Percentiles rank a stretch among this genome's conserved stretches.
These are phyloP conservation scores for Hemisphaericaspora lyxosophila DNA, from an alignment of 1,139 yeast species.

Conservation along the genomic window DNA sequence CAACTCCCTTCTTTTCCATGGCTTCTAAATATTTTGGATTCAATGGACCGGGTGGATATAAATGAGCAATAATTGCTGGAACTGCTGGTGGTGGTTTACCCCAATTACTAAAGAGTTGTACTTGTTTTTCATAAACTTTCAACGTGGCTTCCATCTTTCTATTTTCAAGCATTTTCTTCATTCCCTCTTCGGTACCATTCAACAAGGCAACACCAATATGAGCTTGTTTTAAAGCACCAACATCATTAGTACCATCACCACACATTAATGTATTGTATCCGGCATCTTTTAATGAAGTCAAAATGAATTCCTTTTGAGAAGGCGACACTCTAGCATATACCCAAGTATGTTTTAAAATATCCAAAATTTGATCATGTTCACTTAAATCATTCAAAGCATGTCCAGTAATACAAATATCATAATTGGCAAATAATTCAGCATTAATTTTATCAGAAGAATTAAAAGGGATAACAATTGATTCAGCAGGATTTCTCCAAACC, in stretches of 20 bases:
- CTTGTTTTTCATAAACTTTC: constrained; percentile 81
- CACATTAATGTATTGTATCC: constrained; percentile 97
- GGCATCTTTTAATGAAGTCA: constrained; percentile 78
- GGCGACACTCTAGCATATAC: constrained; percentile 98
- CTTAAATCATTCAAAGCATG: constrained; percentile 72
- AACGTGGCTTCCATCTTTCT: constrained; percentile 65
- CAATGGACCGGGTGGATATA: constrained; percentile 92
- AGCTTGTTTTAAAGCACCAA: constrained; percentile 98
- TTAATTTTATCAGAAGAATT: constrained; percentile 61
- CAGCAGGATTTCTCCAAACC: constrained; percentile 85
- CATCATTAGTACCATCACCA: constrained; percentile 99
- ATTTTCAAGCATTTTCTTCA: constrained; percentile 85
- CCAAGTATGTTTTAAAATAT: constrained; percentile 87
- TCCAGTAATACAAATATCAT: constrained; percentile 93
- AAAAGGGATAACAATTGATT: constrained; percentile 69
- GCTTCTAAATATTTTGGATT: constrained; percentile 90
- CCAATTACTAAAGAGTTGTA: constrained; percentile 76
- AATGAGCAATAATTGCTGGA: constrained; percentile 84
- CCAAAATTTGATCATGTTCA: constrained; percentile 64
- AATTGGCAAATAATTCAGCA: constrained; percentile 55
- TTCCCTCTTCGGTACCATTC: constrained; percentile 94
- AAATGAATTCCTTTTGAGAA: constrained; percentile 85
- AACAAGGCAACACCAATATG: constrained; percentile 95
- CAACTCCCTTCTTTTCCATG: constrained; percentile 78
- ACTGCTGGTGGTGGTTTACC: constrained; percentile 82